A percentile compares a stretch with the other conserved stretches of the same genome.
Conservation (phyloP, 2,329 filamentous ascomycete genomes). For the Pseudocercospora cruenta region DNA sequence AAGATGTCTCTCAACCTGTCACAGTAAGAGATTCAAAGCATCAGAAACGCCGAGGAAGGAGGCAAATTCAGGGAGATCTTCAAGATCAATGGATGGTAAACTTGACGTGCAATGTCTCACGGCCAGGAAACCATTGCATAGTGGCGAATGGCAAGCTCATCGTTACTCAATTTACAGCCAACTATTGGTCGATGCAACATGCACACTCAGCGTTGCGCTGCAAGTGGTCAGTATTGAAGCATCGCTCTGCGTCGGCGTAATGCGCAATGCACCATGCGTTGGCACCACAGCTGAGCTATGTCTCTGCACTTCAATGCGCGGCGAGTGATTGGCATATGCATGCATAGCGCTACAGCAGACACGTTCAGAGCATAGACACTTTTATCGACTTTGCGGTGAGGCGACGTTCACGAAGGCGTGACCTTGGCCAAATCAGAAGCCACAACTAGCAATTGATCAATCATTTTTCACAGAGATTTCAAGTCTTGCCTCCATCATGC, state of each 20-base stretch:
- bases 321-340: background rate
- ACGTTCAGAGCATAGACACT: background rate
- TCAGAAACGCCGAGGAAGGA: constrained; percentile 6
- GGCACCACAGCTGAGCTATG: background rate
- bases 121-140: constrained; percentile 12
- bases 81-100: background rate
- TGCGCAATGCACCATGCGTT: background rate
- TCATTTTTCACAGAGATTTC: background rate
- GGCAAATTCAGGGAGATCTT: constrained; percentile 11
- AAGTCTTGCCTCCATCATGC: background rate
- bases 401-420: background rate
- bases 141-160: background rate
- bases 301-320: background rate
- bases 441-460: background rate
- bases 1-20: constrained; percentile 27
- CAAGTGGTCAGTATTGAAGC: background rate
- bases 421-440: no score
- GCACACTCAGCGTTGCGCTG: no score
- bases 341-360: background rate
- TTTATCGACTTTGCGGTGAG: background rate
- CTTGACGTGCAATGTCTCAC: background rate
- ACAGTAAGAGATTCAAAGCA: constrained; percentile 16
- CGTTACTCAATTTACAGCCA: background rate
- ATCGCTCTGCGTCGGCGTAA: background rate
- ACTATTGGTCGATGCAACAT: background rate